Conservation (phyloP, 768 basidiomycete genomes). For the Termitomyces sp. region DNA sequence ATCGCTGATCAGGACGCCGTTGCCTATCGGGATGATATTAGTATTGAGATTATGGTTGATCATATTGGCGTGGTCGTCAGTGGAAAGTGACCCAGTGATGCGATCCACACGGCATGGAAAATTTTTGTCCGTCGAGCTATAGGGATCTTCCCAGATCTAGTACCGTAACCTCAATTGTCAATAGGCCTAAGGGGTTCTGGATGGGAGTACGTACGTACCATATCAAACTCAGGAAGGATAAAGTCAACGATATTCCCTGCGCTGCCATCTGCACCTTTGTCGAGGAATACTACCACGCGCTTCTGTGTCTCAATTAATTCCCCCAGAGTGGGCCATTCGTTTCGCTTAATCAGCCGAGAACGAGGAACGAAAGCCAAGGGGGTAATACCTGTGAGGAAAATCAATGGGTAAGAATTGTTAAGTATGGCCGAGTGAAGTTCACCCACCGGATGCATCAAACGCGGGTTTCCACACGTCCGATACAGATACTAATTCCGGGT, state of each 20-base stretch:
- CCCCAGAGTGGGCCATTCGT: constrained; percentile 65
- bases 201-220: constrained; percentile 21
- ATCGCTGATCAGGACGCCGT: constrained; percentile 28
- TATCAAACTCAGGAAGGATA: constrained; percentile 40
- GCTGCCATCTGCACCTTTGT: constrained; percentile 29
- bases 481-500: constrained; percentile 55
- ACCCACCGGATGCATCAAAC: constrained; percentile 45
- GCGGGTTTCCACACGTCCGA: constrained; percentile 48
- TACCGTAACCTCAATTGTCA: not conserved
- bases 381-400: constrained; percentile 32
- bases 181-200: not conserved
- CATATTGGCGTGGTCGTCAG: constrained; percentile 38
- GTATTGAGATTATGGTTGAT: constrained; percentile 45
- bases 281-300: constrained; percentile 51
- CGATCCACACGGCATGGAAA: constrained; percentile 44
- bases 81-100: constrained; percentile 32
- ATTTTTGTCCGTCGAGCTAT: constrained; percentile 32
- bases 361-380: constrained; percentile 51
- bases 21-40: constrained; percentile 27
- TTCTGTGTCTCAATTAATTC: constrained; percentile 55
- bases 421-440: not conserved
- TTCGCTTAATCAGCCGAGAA: constrained; percentile 35
- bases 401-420: not conserved
- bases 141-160: constrained; percentile 43
- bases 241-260: constrained; percentile 27